These are phyloP conservation scores for Pontederia crassipes DNA, from an alignment of 176 grass and related monocot species.

Conservation along the genomic window DNA sequence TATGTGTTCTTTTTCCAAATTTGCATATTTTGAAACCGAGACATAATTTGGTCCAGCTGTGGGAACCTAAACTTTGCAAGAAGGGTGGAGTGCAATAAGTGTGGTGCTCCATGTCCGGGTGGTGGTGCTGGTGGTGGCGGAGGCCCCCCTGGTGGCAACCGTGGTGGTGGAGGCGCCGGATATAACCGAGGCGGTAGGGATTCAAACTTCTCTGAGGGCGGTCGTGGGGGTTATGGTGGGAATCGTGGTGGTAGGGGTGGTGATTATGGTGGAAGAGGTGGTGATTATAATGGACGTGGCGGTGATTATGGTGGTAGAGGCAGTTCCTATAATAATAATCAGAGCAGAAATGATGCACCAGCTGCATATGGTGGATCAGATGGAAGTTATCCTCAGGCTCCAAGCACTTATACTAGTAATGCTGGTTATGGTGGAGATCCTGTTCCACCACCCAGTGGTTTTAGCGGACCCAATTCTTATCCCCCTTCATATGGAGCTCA, in stretches of 20 bases:
- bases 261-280: slow-evolving; percentile 39
- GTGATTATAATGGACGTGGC: slow-evolving; percentile 47
- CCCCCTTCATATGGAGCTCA: slow-evolving; percentile 66
- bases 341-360: slow-evolving; percentile 30
- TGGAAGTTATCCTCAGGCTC: slow-evolving; percentile 40
- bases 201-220: slow-evolving; percentile 13
- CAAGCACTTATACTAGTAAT: slow-evolving; percentile 54
- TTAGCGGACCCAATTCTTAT: slow-evolving; percentile 59
- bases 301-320: slow-evolving; percentile 38
- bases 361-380: slow-evolving; percentile 47
- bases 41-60: slow-evolving; percentile 42
- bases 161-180: slow-evolving; percentile 31
- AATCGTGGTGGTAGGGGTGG: slow-evolving; percentile 38
- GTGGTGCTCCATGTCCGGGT: slow-evolving; percentile 47
- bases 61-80: slow-evolving; percentile 95
- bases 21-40: background rate
- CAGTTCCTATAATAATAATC: slow-evolving; percentile 34
- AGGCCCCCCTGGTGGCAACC: background rate
- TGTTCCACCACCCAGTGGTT: slow-evolving; percentile 68
- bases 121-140: slow-evolving; percentile 32
- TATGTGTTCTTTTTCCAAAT: background rate
- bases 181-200: slow-evolving; percentile 42
- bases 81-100: slow-evolving; percentile 93
- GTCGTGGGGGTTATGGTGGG: slow-evolving; percentile 44
- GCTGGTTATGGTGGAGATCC: slow-evolving; percentile 48